phyloP scores from a whole-genome alignment of 768 basidiomycete species.

The Trametes cinnabarina region DNA sequence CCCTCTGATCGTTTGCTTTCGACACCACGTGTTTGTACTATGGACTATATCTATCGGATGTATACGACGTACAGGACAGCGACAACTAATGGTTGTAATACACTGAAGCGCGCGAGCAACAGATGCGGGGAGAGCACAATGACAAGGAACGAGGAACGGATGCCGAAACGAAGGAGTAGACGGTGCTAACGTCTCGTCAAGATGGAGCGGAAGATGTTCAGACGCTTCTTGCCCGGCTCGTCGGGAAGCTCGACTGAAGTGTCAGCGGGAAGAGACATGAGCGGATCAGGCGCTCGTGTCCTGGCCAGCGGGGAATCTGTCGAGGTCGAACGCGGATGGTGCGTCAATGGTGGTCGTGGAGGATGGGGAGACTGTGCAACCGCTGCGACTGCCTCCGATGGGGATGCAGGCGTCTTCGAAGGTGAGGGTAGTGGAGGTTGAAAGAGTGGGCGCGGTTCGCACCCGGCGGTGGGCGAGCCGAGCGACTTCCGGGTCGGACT shows the following conservation, averaged over 20 bases:
- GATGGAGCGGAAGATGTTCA: conserved; percentile 42
- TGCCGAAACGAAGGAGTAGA: not conserved
- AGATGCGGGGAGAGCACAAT: not conserved
- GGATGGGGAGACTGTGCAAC: not conserved
- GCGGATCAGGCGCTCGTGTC: conserved; percentile 8
- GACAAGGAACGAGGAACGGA: not conserved
- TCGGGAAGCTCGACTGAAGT: conserved; percentile 15
- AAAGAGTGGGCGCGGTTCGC: conserved; percentile 7
- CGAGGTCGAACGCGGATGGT: conserved; percentile 29
- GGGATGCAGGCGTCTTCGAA: not conserved
- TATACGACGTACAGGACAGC: conserved; percentile 18
- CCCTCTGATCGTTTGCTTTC: not conserved
- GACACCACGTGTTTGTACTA: conserved; percentile 1
- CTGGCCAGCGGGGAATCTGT: conserved; percentile 27
- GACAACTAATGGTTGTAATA: conserved; percentile 17
- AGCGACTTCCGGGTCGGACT: conserved; percentile 1
- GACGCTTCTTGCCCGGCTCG: conserved; percentile 29
- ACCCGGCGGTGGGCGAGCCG: not conserved
- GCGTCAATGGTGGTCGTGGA: conserved; percentile 16
- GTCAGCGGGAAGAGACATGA: conserved; percentile 11
- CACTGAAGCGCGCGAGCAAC: not conserved
- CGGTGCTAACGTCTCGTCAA: conserved; percentile 35
- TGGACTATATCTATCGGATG: conserved; percentile 19
- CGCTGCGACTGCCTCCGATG: not conserved
- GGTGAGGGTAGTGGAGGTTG: conserved; percentile 8